These are phyloP conservation scores for Pelargonium australe DNA, from an alignment of 441 rosid genomes.

Conservation along the genomic window DNA sequence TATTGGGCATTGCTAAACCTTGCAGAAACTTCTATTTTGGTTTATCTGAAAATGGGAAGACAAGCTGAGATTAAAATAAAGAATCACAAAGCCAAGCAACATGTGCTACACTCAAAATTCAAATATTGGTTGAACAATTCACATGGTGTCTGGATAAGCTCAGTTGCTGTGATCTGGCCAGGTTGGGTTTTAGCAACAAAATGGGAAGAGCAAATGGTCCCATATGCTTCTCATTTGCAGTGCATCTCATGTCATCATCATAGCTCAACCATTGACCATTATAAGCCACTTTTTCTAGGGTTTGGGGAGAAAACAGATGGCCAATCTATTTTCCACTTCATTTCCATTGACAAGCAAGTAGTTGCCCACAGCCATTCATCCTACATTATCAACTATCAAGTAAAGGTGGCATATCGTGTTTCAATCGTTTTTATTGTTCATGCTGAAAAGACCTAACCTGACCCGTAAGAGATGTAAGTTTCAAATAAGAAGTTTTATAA, in stretches of 20 bases:
- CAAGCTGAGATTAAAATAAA: background rate
- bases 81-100: background rate
- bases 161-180: background rate
- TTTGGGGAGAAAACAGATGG: too few species aligned
- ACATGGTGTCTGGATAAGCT: background rate
- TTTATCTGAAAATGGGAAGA: background rate
- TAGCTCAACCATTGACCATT: background rate
- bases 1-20: background rate
- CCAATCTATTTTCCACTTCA: too few species aligned
- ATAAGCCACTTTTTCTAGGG: background rate
- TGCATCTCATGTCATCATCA: slow-evolving; percentile 2
- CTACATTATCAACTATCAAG: too few species aligned
- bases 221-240: background rate
- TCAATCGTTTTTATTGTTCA: too few species aligned
- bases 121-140: background rate
- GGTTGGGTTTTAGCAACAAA: slow-evolving; percentile 1
- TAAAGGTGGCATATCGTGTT: too few species aligned
- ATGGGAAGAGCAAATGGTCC: slow-evolving; percentile 1
- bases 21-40: background rate
- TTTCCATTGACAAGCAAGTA: too few species aligned
- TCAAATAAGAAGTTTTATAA: too few species aligned
- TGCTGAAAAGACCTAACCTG: too few species aligned
- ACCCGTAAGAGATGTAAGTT: too few species aligned
- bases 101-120: background rate
- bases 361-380: too few species aligned